These are phyloP conservation scores for Fraxinus dipetala DNA, from an alignment of 305 asterid species.

Conservation along the genomic window DNA sequence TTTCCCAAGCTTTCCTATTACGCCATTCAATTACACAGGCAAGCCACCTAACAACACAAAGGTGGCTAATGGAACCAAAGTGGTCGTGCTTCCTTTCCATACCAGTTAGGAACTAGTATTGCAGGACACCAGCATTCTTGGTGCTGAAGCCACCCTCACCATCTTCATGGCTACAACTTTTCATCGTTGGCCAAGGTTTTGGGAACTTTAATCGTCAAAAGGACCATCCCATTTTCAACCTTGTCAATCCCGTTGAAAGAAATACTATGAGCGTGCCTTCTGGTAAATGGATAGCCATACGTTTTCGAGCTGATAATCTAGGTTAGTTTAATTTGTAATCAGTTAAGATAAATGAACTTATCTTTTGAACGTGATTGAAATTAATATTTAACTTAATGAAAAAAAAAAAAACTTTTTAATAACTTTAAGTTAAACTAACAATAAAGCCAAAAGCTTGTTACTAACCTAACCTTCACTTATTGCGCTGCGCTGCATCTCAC, in stretches of 20 bases:
- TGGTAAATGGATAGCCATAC: conserved; percentile 59
- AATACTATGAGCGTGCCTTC: conserved; percentile 49
- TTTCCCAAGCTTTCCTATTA: conserved; percentile 40
- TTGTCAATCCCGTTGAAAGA: conserved; percentile 52
- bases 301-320: conserved; percentile 59
- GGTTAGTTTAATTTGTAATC: conserved; percentile 30
- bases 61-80: conserved; percentile 44
- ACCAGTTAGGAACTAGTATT: conserved; percentile 44
- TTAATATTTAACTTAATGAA: too few species aligned
- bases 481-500: too few species aligned
- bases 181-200: conserved; percentile 51
- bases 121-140: conserved; percentile 46
- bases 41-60: conserved; percentile 44
- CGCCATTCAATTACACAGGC: conserved; percentile 53
- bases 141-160: conserved; percentile 45
- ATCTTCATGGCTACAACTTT: conserved; percentile 40
- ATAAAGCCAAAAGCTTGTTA: too few species aligned
- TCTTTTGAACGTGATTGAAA: too few species aligned
- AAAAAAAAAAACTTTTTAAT: too few species aligned
- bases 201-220: conserved; percentile 47
- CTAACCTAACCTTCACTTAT: too few species aligned
- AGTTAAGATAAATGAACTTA: too few species aligned
- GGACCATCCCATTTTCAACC: conserved; percentile 45
- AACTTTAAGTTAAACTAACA: too few species aligned
- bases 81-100: conserved; percentile 40